These are phyloP conservation scores for Hortiboletus campestris DNA, from an alignment of 768 basidiomycete species.

Conservation along the genomic window DNA sequence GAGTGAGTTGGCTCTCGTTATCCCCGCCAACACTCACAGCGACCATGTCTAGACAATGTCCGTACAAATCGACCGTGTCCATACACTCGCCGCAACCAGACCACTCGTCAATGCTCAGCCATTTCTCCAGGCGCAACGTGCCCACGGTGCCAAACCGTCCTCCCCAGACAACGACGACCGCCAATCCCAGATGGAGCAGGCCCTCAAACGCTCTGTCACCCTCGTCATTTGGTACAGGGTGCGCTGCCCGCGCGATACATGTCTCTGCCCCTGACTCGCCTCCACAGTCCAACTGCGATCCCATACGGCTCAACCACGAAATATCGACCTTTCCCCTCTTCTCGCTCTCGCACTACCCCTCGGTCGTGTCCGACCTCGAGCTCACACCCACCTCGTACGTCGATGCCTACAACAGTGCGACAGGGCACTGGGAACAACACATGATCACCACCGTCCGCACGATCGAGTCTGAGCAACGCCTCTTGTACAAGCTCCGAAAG, in stretches of 20 bases:
- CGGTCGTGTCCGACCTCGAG: slow-evolving; percentile 54
- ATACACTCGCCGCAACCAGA: slow-evolving; percentile 20
- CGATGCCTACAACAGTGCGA: slow-evolving; percentile 54
- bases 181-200: slow-evolving; percentile 35
- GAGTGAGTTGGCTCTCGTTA: slow-evolving; percentile 1
- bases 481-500: slow-evolving; percentile 60
- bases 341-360: slow-evolving; percentile 51
- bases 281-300: slow-evolving; percentile 48
- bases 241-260: slow-evolving; percentile 3
- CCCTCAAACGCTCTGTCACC: slow-evolving; percentile 53
- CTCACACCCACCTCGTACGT: slow-evolving; percentile 52
- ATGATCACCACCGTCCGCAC: slow-evolving; percentile 55
- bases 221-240: slow-evolving; percentile 73
- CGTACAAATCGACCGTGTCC: slow-evolving; percentile 29
- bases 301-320: slow-evolving; percentile 55
- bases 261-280: slow-evolving; percentile 2
- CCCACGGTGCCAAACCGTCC: slow-evolving; percentile 6
- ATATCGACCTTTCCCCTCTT: slow-evolving; percentile 67
- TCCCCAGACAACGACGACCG: slow-evolving; percentile 22
- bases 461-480: slow-evolving; percentile 57
- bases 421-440: slow-evolving; percentile 69
- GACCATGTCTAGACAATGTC: slow-evolving; percentile 15
- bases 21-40: neutral
- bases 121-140: slow-evolving; percentile 11
- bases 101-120: slow-evolving; percentile 1